Conservation (phyloP, 2,329 filamentous ascomycete species). For the Ceratocystis albifundus region DNA sequence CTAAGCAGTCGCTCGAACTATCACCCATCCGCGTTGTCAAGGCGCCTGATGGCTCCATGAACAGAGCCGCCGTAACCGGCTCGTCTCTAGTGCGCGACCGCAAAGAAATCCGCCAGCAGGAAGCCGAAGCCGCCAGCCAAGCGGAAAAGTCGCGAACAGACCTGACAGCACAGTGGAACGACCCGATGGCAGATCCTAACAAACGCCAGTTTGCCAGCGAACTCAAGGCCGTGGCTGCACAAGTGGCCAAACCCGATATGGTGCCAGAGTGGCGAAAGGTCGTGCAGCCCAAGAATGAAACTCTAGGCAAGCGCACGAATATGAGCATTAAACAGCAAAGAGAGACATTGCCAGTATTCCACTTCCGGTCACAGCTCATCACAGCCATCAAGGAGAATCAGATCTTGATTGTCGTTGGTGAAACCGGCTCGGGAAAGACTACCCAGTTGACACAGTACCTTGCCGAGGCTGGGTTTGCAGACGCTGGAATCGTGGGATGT, state of each 20-base stretch:
- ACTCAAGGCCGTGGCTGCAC: conserved; percentile 52
- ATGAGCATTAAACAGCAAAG: conserved; percentile 93
- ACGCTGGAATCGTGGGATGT: conserved; percentile 82
- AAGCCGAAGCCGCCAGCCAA: conserved; percentile 62
- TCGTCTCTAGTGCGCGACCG: conserved; percentile 80
- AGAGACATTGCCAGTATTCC: conserved; percentile 77
- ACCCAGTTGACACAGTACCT: conserved; percentile 94
- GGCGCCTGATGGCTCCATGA: conserved; percentile 94
- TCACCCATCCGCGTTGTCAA: conserved; percentile 95
- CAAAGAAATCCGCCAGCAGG: conserved; percentile 77
- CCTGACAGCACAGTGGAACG: conserved; percentile 83
- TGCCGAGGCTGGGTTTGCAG: conserved; percentile 80
- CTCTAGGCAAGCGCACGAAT: conserved; percentile 73
- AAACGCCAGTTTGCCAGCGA: conserved; percentile 84
- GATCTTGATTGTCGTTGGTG: conserved; percentile 87
- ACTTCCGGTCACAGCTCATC: conserved; percentile 76
- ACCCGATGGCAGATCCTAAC: conserved; percentile 83
- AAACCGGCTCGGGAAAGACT: conserved; percentile 94
- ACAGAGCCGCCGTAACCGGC: conserved; percentile 89
- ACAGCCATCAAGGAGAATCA: conserved; percentile 81
- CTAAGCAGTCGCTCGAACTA: conserved; percentile 86
- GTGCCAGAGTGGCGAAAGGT: conserved; percentile 89
- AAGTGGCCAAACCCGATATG: conserved; percentile 49
- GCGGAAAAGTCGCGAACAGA: conserved; percentile 65
- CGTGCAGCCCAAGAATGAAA: conserved; percentile 65